phyloP scores from a whole-genome alignment of 2,329 filamentous ascomycete genomes.

The Penicillium sp. region DNA sequence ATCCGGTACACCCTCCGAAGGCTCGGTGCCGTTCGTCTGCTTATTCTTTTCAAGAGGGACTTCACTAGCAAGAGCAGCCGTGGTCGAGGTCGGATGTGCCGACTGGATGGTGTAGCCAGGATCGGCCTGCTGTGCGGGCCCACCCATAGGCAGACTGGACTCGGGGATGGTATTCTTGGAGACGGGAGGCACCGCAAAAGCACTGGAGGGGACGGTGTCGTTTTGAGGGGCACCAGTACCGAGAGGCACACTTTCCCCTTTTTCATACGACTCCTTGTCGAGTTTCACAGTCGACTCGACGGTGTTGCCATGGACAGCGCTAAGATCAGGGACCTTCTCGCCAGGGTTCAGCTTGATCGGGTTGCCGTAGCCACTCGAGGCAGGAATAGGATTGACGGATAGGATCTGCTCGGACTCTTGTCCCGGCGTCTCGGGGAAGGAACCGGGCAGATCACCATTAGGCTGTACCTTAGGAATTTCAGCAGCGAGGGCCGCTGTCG shows the following conservation, averaged over 20 bases:
- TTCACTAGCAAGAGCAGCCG: slow-evolving; percentile 41
- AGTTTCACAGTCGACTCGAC: slow-evolving; percentile 61
- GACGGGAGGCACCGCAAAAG: slow-evolving; percentile 51
- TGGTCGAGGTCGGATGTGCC: slow-evolving; percentile 45
- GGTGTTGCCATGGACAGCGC: slow-evolving; percentile 61
- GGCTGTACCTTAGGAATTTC: slow-evolving; percentile 58
- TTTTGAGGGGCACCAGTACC: slow-evolving; percentile 44
- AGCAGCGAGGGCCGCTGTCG: slow-evolving; percentile 56
- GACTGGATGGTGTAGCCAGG: slow-evolving; percentile 52
- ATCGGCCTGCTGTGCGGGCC: slow-evolving; percentile 37
- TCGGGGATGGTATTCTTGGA: slow-evolving; percentile 69
- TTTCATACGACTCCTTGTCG: slow-evolving; percentile 82
- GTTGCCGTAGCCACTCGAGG: slow-evolving; percentile 60
- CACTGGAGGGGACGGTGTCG: slow-evolving; percentile 32
- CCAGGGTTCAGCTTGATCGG: slow-evolving; percentile 74
- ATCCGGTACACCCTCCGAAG: slow-evolving; percentile 37
- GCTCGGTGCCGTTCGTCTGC: slow-evolving; percentile 17
- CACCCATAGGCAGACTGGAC: slow-evolving; percentile 68
- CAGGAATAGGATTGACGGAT: slow-evolving; percentile 55
- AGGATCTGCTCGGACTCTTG: slow-evolving; percentile 42
- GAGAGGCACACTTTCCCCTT: slow-evolving; percentile 53
- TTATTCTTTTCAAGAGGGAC: slow-evolving; percentile 42
- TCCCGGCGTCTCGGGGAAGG: slow-evolving; percentile 67
- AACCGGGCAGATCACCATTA: slow-evolving; percentile 52
- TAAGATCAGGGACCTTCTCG: slow-evolving; percentile 68